Percentiles rank a stretch among this genome's conserved stretches.
phyloP scores from a whole-genome alignment of 805 yeast genomes.

The Nakazawaea sp. region DNA sequence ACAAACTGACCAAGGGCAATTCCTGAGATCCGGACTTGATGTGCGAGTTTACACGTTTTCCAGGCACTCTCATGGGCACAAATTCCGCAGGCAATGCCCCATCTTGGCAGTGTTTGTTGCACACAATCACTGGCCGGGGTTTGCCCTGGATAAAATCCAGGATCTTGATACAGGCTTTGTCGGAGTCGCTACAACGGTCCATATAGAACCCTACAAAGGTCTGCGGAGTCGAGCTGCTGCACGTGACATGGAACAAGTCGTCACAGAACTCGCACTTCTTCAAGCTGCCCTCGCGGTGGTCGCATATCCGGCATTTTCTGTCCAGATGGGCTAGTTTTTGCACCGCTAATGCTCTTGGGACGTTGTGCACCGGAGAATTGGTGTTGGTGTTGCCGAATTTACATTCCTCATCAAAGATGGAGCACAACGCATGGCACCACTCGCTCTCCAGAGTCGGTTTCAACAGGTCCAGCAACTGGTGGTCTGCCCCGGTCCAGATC shows the following conservation, averaged over 20 bases:
- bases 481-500: no score
- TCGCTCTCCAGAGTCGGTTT: constrained; percentile 59
- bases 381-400: constrained; percentile 32
- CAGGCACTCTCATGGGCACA: constrained; percentile 23
- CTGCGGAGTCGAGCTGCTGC: constrained; percentile 33
- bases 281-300: constrained; percentile 42
- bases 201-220: constrained; percentile 49
- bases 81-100: constrained; percentile 13
- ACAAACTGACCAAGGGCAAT: constrained; percentile 34
- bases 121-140: constrained; percentile 35
- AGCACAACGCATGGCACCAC: constrained; percentile 79
- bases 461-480: constrained; percentile 69
- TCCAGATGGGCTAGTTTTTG: no score
- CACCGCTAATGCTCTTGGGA: constrained; percentile 22
- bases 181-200: constrained; percentile 18
- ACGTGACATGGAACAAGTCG: constrained; percentile 41
- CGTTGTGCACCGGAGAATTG: constrained; percentile 42
- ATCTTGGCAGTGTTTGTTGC: constrained; percentile 30
- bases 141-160: constrained; percentile 27
- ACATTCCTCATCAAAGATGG: constrained; percentile 43
- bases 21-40: constrained; percentile 16
- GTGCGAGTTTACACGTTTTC: constrained; percentile 21
- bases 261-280: constrained; percentile 40
- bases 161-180: constrained; percentile 15
- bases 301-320: constrained; percentile 39